Evolutionary conservation across 176 grass and related monocot genomes (phyloP), one percentile per base, ranked within the genome.

Genomic region (Carex myosuroides): DNA sequence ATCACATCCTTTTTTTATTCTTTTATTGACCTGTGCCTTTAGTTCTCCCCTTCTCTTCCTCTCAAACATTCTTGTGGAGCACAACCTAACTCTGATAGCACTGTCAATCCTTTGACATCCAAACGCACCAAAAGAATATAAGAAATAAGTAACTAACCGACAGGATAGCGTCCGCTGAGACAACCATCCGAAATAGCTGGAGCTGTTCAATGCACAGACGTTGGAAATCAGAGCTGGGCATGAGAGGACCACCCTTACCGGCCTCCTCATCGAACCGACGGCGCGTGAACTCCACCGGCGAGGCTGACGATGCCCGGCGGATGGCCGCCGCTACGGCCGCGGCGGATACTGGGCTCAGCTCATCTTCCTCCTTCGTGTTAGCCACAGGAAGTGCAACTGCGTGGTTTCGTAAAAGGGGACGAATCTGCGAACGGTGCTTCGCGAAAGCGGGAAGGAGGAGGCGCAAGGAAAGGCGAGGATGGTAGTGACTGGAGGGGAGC

Each of bases 151-250:
- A 56, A 80, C 84, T 77, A 60, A 95, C 90, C 70, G 90, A 92
- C 39, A 95, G 80, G 53, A 88, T 74, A 57, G 90, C 88, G 9
- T 95, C 87, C 7, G 60, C 64, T 20, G 83, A 72, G 61, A 95
- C 66, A 12, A 92, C 81, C 87, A 79, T 32, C 32, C 90, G 86
- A 79, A 95, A 95, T 75, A 95, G 84, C 85, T 90, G 85, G 22
- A 95, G 93, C 86, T 95, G 90, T 84, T 90, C 93, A 6, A 83
- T 69, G 44, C 93, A 95, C 21, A 92, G 88, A 30, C 86, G 71
- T 44, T 60, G 90, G 41, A 95, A 92, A 70, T 95, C 90, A 1
- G 90, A 70, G 85, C 93, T 95, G 12, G 93, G 93, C 64, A 84
- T 89, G 53, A 84, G 59, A 5, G 80, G 0, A 18, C 81, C 82